Evolutionary conservation across 2,329 filamentous ascomycete genomes (phyloP), one percentile per base, ranked within the genome.

Genomic region (Ophiostoma tasmaniense): DNA sequence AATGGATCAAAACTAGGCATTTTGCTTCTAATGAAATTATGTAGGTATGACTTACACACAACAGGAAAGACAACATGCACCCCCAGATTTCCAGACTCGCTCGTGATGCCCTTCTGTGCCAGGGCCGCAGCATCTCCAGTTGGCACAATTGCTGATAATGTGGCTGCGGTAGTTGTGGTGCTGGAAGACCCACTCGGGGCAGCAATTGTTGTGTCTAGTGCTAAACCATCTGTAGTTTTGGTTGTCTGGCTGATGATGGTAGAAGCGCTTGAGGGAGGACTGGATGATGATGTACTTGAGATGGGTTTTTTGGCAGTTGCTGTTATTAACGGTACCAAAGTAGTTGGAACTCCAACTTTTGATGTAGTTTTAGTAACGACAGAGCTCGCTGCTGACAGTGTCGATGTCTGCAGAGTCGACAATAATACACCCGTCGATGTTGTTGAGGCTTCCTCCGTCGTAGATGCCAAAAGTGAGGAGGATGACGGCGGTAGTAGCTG

Each of bases 11-110:
- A 11, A 64, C 3, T 14, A 59, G n/a, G 35, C 5, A 33, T 25
- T 22, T 5, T 11, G 25, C 1, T 25, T 2, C 14, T 3, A 6
- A 64, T 39, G 3, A 33, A 37, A 13, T 2, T 22, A 6, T 1
- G n/a, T 22, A 37, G n/a, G n/a, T n/a, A n/a, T n/a, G n/a, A 64
- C 61, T 64, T 37, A 64, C 61, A 64, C 20, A 64, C 61, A 37
- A 64, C 61, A 13, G 61, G 61, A 14, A 64, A 37, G 7, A 64
- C n/a, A n/a, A 64, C 14, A n/a, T 64, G 33, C 4, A 64, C 33
- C 13, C 61, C 61, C 20, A 64, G 20, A 20, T 37, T 64, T 22
- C 61, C 61, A 22, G 61, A 64, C 3, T 64, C 61, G 20, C 61
- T 64, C 6, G 37, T 39, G 17, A 64, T 64, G 3, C 61, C 61